Conservation (phyloP, 2,329 filamentous ascomycete species). For the Botrytis porri region DNA sequence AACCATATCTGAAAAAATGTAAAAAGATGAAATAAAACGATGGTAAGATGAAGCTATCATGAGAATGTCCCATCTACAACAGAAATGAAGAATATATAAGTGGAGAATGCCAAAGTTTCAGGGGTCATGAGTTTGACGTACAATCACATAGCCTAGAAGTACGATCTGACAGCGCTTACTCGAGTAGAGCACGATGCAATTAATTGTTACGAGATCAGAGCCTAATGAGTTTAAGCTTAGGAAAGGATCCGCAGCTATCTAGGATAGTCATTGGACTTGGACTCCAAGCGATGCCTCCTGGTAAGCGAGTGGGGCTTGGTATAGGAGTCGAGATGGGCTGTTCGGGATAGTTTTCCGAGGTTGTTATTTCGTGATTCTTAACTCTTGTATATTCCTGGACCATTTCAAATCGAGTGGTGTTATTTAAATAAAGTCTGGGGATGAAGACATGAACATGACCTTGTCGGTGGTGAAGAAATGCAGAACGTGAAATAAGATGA, state of each 20-base stretch:
- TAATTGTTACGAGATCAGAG: background rate
- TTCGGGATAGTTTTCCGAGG: background rate
- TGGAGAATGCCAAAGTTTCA: too few species aligned
- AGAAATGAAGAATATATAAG: background rate
- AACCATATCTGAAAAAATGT: slow-evolving; percentile 16
- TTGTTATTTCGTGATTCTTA: accelerated
- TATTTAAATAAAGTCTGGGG: background rate
- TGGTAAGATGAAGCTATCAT: background rate
- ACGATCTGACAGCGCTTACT: background rate
- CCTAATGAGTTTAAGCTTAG: slow-evolving; percentile 5
- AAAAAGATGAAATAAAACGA: background rate
- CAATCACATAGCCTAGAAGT: background rate
- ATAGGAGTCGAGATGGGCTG: background rate
- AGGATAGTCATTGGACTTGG: background rate
- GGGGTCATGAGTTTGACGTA: background rate
- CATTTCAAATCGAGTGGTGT: background rate
- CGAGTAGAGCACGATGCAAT: background rate
- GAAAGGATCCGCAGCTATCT: background rate
- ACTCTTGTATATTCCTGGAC: background rate
- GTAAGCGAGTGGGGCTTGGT: background rate
- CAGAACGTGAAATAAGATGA: background rate
- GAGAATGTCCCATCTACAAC: background rate
- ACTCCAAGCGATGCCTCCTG: background rate
- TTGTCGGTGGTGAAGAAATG: background rate
- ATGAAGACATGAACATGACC: background rate